Evolutionary conservation across 2,329 filamentous ascomycete species (phyloP).

Genomic region (Ceratocystis cacaofunesta): DNA sequence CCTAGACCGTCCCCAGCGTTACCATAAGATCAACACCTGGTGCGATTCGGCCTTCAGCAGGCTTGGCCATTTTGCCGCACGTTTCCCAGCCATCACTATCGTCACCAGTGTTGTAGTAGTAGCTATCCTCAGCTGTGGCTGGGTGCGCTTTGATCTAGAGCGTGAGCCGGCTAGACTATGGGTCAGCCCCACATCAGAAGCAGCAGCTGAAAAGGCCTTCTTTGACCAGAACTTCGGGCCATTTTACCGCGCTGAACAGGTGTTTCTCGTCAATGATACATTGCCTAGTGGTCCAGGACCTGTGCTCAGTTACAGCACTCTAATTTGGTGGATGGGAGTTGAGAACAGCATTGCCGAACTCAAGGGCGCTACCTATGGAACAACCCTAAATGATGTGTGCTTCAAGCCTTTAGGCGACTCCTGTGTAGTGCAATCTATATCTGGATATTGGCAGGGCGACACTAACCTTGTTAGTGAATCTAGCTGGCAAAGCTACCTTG

Average conservation of each 20-base stretch:
- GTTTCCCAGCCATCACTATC: conserved; percentile 76
- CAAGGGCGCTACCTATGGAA: conserved; percentile 52
- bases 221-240: conserved; percentile 90
- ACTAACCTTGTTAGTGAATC: conserved; percentile 45
- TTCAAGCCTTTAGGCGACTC: conserved; percentile 83
- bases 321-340: conserved; percentile 87
- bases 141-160: conserved; percentile 80
- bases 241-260: conserved; percentile 88
- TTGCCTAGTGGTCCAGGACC: conserved; percentile 47
- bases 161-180: conserved; percentile 80
- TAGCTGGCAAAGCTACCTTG: conserved; percentile 58
- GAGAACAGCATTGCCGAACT: conserved; percentile 62
- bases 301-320: conserved; percentile 74
- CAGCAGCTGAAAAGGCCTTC: conserved; percentile 83
- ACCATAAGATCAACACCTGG: conserved; percentile 71
- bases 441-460: conserved; percentile 67
- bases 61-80: conserved; percentile 65
- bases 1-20: conserved; percentile 61
- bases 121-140: conserved; percentile 66
- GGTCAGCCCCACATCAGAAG: conserved; percentile 88
- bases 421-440: conserved; percentile 87
- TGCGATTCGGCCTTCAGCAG: conserved; percentile 68
- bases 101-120: conserved; percentile 59
- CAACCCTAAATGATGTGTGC: conserved; percentile 70
- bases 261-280: conserved; percentile 85